Evolutionary conservation across 495 filamentous ascomycete species (phyloP), one percentile per base, ranked within the genome.

Genomic region (Neurospora sublineolata): DNA sequence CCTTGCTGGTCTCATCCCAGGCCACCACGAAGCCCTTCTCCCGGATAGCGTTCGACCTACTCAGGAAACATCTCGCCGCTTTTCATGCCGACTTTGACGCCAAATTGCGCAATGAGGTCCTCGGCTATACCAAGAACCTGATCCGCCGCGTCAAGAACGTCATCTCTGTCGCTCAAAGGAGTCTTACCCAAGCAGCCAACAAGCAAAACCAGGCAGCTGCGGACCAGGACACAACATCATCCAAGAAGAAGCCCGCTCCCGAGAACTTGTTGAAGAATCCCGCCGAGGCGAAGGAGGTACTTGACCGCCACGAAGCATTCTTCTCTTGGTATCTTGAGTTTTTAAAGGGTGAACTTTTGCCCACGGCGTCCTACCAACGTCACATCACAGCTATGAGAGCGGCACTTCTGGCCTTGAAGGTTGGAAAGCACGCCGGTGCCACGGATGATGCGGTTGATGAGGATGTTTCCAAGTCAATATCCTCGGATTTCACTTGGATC

Each of bases 71-170:
- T 41, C 80, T 97, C 0, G 83, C 87, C 3, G 84, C 88, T 3
- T 88, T 96, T 68, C 89, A 94, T 80, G 86, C 90, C 4, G 93
- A 97, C 72, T 89, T 90, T n/a, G 92, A 97, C 75, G 88, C 94
- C 9, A 91, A 93, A 73, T 86, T 91, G 72, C 87, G 94, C 68
- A 89, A 93, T 44, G 92, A 95, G 72, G 83, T 94, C 3, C 82
- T 94, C 69, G 86, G 88, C 40, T 79, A 89, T 68, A 87, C 89
- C 16, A 89, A 87, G 20, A 87, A 87, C 69, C 85, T 97, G 73
- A 86, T 92, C 42, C 85, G 89, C 39, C 88, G 92, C 27, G 78
- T 94, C 9, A 84, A 86, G 72, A 84, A 82, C 44, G 78, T 84
- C 16, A 82, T 85, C 10, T 81, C 79, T n/a, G 79, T 81, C 37